phyloP scores from a whole-genome alignment of 345 rosid genomes.

The Lumnitzera littorea region DNA sequence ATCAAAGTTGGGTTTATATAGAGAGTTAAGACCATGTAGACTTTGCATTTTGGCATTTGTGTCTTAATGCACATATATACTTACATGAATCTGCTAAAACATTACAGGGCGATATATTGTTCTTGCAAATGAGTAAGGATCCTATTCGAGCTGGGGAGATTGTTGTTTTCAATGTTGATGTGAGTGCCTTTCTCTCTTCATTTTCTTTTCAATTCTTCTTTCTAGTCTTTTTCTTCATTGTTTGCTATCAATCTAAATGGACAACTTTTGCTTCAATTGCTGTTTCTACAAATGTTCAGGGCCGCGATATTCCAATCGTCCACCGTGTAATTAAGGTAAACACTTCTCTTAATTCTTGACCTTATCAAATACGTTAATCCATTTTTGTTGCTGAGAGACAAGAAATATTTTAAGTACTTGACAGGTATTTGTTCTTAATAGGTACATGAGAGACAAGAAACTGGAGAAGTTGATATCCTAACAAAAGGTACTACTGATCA shows the following conservation, averaged over 20 bases:
- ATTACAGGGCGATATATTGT: constrained; percentile 87
- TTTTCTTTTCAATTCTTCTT: background rate
- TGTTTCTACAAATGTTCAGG: constrained; percentile 37
- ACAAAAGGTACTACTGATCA: constrained; percentile 60
- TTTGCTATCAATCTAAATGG: background rate
- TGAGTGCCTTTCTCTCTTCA: constrained; percentile 7
- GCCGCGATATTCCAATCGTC: constrained; percentile 90
- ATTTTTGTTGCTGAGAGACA: no score
- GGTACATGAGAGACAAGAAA: constrained; percentile 86
- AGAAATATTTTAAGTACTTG: background rate
- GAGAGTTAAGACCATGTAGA: no score
- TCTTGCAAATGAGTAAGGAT: constrained; percentile 83
- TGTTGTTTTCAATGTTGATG: constrained; percentile 89
- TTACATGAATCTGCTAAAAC: background rate
- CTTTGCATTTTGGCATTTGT: no score
- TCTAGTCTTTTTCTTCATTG: background rate
- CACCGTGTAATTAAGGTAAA: constrained; percentile 93
- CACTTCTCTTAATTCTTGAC: background rate
- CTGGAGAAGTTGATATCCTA: constrained; percentile 84
- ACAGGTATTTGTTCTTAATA: constrained; percentile 15
- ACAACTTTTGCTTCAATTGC: background rate
- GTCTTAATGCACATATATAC: background rate
- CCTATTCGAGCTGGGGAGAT: constrained; percentile 96
- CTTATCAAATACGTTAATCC: no score
- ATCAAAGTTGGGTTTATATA: no score